Evolutionary conservation across 2,329 filamentous ascomycete genomes (phyloP), one percentile per base, ranked within the genome.

Genomic region (Fusarium begoniae): DNA sequence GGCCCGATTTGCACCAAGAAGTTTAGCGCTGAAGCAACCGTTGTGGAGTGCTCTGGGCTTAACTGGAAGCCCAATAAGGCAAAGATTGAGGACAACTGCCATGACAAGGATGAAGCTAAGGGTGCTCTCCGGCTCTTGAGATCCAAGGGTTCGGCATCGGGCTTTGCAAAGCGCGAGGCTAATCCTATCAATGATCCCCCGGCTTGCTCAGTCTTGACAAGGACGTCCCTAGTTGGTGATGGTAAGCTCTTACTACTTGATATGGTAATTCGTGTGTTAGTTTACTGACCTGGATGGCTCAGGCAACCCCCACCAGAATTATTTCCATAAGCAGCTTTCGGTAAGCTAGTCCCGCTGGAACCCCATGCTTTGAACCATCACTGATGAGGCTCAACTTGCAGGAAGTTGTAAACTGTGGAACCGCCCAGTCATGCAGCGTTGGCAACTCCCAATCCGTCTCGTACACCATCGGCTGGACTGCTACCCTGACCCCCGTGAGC

Each of bases 251-350:
- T 2, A 5, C 4, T 43, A 17, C 28, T 26, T 1, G 0, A 22
- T 30, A 8, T 17, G 18, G 37, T 24, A 43, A 43, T 17, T 18
- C 51, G 24, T 28, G n/a, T 18, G 4, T 10, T 18, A 10, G 6
- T 37, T 28, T 14, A 44, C 28, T 44, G 17, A 28, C 30, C 20
- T 41, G 35, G 24, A 28, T 35, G n/a, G 20, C 3, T 41, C 2
- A 61, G 50, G 50, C 9, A 7, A 63, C 1, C 59, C 59, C 18
- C 51, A 63, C 32, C 59, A 63, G 20, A 58, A 63, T 32, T 63
- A 63, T 30, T 63, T 58, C 51, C 51, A 58, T 15, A 63, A 63
- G 14, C 59, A 63, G 22, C 59, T 63, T 30, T 63, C 59, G 6
- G 55, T 58, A 58, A 22, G 11, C 15, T 11, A 26, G 24, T 8